These are phyloP conservation scores for Cardamine occulta DNA, from an alignment of 345 rosid genomes.

Conservation along the genomic window DNA sequence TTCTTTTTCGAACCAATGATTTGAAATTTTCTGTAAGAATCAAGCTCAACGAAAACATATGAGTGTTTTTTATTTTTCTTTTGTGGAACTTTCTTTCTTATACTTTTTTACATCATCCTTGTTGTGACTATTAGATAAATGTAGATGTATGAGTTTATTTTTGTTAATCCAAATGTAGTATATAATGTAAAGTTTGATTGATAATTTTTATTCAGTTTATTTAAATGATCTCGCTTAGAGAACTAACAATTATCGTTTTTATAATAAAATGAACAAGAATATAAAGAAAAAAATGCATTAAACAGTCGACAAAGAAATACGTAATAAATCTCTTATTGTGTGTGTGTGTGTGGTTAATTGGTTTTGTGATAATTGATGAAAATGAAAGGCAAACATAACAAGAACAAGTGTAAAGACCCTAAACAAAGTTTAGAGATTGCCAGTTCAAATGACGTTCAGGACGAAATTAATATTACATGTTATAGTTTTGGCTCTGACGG, in stretches of 20 bases:
- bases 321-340: neutral
- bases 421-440: too few relatives aligned
- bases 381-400: too few relatives aligned
- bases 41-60: neutral
- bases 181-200: neutral
- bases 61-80: neutral
- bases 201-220: neutral
- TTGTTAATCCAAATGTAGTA: neutral
- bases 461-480: too few relatives aligned
- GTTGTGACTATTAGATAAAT: neutral
- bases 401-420: too few relatives aligned
- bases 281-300: neutral
- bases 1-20: neutral
- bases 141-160: neutral
- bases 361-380: too few relatives aligned
- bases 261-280: neutral
- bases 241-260: neutral
- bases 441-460: too few relatives aligned
- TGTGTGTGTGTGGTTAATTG: too few relatives aligned
- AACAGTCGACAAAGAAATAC: neutral
- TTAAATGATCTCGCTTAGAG: neutral
- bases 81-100: neutral
- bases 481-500: too few relatives aligned
- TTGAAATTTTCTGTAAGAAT: neutral
- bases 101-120: neutral